Evolutionary conservation across 192 early-diverging fungal genomes (phyloP), one percentile per base, ranked within the genome.

Genomic region (Obelidium mucronatum): DNA sequence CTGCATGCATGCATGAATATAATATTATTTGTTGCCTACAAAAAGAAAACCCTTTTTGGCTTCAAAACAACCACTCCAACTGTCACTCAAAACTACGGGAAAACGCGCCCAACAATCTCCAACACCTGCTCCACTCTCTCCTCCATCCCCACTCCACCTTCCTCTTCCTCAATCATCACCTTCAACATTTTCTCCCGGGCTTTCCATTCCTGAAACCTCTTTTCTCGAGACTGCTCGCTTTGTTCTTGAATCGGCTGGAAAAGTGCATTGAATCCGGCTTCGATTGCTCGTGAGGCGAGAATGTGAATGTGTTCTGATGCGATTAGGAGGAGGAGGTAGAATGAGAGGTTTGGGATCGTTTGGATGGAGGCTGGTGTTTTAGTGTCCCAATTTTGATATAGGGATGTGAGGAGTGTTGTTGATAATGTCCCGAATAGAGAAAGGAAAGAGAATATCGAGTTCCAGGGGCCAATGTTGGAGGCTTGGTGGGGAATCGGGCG

Each of bases 401-500:
- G 68, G 5, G 42, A 5, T 28, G 65, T 51, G 36, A 80, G 40
- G 3, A 77, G 55, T 0, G 81, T 37, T 1, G 80, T 73, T 5
- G 59, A 67, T 15, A 82, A 6, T 1, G 81, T 70, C 26, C 78
- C 78, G n/a, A 78, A 48, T 37, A 81, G 65, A 53, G 69, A 34
- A 11, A 83, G 8, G 1, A 76, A 42, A 31, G 3, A 22, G 56
- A 81, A 68, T 28, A 80, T 51, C 3, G 26, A 24, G 31, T 90
- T 51, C 94, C 94, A 95, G 26, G 94, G 93, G 15, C 90, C 91
- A 71, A 94, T 93, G 42, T 87, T 86, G 62, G 92, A 91, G 33
- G 90, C 87, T 3, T 92, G 81, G n/a, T 86, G 75, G 15, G 94
- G 92, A 48, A 89, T 86, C 1, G 94, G 93, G 8, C 94, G 87